Base-by-base conservation (phyloP, 2,329 filamentous ascomycete genomes). In the Cordyceps fumosorosea region DNA sequence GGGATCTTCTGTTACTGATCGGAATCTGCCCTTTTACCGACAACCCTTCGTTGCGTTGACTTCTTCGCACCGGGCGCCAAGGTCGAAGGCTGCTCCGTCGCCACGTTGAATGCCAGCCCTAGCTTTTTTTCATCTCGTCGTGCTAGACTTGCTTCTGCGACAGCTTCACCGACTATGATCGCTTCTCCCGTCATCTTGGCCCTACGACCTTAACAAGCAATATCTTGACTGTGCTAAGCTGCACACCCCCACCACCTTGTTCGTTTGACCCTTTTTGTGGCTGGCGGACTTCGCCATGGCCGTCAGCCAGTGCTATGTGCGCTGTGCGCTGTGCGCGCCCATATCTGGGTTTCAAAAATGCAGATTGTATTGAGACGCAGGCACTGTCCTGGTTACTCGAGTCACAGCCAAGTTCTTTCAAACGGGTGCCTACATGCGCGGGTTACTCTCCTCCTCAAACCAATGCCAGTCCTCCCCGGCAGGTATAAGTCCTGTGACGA, bases 271-370 rank as follows among this genome's bases (percentile, higher is more conserved):
- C 10, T 55, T n/a, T 55, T 32, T 59, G 47, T 60, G 57, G 57
- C 57, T 53, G 47, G 34, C 57, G 57, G 57, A 60, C 57, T 60
- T 60, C 57, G 57, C 57, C n/a, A 47, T 40, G 40, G 24, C 5
- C 22, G 20, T 50, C 47, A 26, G n/a, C 14, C 29, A 29, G 29
- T 12, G 14, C 20, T n/a, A 12, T 44, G 24, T 20, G 45, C 16
- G 14, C 5, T 29, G 8, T 29, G 29, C 29, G n/a, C 8, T 42
- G 24, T 26, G 44, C 20, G n/a, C 24, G 3, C 22, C n/a, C n/a
- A 20, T 20, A 12, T 11, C 44, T 48, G 8, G 29, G 44, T 24
- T 24, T 48, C 24, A 6, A 42, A 47, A 45, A 3, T n/a, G 55
- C 42, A 32, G 26, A 29, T 48, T 37, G 32, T 47, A 42, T 14